These are phyloP conservation scores for Phytopythium litorale DNA, from an alignment of 352 stramenopile genomes.

Conservation along the genomic window DNA sequence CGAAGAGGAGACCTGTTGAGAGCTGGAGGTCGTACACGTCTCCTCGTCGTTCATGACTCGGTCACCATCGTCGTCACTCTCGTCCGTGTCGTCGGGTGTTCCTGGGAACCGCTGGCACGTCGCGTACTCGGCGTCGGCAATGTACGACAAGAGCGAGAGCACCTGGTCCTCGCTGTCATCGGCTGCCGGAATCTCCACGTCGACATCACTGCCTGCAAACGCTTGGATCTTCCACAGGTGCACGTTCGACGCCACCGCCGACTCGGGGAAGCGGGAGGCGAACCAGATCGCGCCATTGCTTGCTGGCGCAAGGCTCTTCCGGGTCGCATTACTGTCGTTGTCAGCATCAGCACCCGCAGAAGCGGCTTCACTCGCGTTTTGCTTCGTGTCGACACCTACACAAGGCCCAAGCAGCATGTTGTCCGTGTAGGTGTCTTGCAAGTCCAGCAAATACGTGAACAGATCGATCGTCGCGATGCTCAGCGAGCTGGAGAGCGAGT, in stretches of 20 bases:
- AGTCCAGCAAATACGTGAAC: conserved; percentile 65
- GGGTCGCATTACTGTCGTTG: not conserved
- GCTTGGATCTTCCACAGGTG: conserved; percentile 79
- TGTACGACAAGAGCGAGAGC: conserved; percentile 80
- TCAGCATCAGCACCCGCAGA: not conserved
- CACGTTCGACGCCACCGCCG: conserved; percentile 67
- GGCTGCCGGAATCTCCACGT: conserved; percentile 58
- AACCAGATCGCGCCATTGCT: conserved; percentile 69
- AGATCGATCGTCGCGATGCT: conserved; percentile 83
- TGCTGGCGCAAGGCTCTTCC: not conserved
- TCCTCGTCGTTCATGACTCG: conserved; percentile 29
- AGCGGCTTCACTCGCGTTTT: not conserved
- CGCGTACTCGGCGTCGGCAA: conserved; percentile 77
- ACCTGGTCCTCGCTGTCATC: conserved; percentile 70
- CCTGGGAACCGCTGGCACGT: conserved; percentile 60
- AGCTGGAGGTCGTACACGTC: not conserved
- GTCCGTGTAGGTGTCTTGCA: conserved; percentile 66
- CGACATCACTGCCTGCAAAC: conserved; percentile 38
- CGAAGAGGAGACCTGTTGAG: not conserved
- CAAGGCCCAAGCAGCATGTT: conserved; percentile 37
- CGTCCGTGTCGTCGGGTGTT: conserved; percentile 30
- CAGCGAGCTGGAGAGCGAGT: conserved; percentile 73
- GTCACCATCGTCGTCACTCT: conserved; percentile 49
- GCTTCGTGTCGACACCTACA: conserved; percentile 1
- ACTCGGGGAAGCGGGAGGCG: conserved; percentile 74